Conservation (phyloP, 495 filamentous ascomycete species). For the Ascobolus immersus region DNA sequence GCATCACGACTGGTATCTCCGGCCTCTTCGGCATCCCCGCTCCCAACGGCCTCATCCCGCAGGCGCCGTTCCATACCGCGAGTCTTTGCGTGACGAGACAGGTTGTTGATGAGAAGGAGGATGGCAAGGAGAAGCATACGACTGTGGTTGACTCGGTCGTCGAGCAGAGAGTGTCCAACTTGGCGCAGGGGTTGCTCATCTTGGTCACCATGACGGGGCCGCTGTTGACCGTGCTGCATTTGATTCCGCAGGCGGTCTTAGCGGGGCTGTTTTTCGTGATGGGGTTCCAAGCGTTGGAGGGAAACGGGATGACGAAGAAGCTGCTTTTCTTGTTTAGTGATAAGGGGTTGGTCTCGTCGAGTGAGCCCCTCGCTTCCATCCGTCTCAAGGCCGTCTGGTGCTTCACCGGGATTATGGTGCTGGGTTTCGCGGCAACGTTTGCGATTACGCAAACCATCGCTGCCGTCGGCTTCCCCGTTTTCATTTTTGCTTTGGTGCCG, state of each 20-base stretch:
- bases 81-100: slow-evolving; percentile 51
- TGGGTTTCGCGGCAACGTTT: slow-evolving; percentile 67
- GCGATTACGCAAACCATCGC: slow-evolving; percentile 91
- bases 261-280: slow-evolving; percentile 89
- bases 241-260: slow-evolving; percentile 70
- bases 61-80: slow-evolving; percentile 81
- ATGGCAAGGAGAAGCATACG: slow-evolving; percentile 34
- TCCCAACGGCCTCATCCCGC: slow-evolving; percentile 60
- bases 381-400: slow-evolving; percentile 38
- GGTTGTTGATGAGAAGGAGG: slow-evolving; percentile 24
- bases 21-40: slow-evolving; percentile 72
- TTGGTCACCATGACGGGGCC: slow-evolving; percentile 76
- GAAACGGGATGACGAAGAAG: slow-evolving; percentile 64
- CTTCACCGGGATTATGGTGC: slow-evolving; percentile 50
- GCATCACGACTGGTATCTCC: slow-evolving; percentile 59
- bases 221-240: slow-evolving; percentile 51
- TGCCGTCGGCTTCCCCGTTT: slow-evolving; percentile 76
- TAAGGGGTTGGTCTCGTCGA: slow-evolving; percentile 30
- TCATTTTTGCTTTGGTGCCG: slow-evolving; percentile 64
- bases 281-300: slow-evolving; percentile 53
- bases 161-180: slow-evolving; percentile 72
- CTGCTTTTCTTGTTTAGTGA: slow-evolving; percentile 52
- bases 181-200: slow-evolving; percentile 58
- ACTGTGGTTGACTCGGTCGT: slow-evolving; percentile 48
- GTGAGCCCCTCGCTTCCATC: slow-evolving; percentile 39